A percentile compares a stretch with the other conserved stretches of the same genome.
phyloP scores from a whole-genome alignment of 495 filamentous ascomycete species.

The Lasiosphaeriaceae sp. region DNA sequence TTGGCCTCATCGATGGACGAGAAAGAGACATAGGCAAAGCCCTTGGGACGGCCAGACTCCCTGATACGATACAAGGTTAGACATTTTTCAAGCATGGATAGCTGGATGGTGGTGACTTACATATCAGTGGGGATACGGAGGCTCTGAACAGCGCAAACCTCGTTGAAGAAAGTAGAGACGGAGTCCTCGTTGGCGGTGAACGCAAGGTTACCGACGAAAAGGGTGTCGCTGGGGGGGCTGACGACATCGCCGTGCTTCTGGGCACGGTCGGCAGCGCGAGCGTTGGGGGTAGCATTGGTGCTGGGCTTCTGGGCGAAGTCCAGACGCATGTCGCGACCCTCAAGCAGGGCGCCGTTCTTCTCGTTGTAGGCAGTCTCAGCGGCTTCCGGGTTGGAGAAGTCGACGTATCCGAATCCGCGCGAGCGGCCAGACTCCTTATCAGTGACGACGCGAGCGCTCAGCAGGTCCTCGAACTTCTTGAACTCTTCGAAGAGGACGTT shows the following conservation, averaged over 20 bases:
- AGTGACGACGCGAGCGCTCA: constrained; percentile 72
- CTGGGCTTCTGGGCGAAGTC: constrained; percentile 79
- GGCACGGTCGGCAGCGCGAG: constrained; percentile 66
- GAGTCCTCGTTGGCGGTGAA: constrained; percentile 78
- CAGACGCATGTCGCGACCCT: constrained; percentile 82
- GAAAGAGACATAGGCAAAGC: constrained; percentile 92
- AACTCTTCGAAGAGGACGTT: constrained; percentile 86
- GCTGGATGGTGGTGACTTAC: constrained; percentile 35
- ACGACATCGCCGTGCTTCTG: constrained; percentile 70
- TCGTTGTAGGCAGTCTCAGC: constrained; percentile 73
- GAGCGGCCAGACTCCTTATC: constrained; percentile 81
- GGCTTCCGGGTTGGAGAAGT: constrained; percentile 67
- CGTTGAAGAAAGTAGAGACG: constrained; percentile 70
- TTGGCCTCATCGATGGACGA: constrained; percentile 80
- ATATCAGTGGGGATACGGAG: constrained; percentile 87
- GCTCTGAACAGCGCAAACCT: constrained; percentile 64
- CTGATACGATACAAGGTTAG: constrained; percentile 43
- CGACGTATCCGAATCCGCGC: constrained; percentile 95
- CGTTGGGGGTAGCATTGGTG: constrained; percentile 45
- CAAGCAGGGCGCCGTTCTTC: constrained; percentile 76
- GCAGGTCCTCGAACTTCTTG: constrained; percentile 73
- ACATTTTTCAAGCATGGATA: constrained; percentile 2
- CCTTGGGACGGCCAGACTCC: constrained; percentile 84
- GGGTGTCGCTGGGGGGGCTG: constrained; percentile 75
- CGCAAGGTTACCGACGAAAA: constrained; percentile 90